phyloP scores from a whole-genome alignment of 169 alveolate genomes.

The Miamiensis avidus region DNA sequence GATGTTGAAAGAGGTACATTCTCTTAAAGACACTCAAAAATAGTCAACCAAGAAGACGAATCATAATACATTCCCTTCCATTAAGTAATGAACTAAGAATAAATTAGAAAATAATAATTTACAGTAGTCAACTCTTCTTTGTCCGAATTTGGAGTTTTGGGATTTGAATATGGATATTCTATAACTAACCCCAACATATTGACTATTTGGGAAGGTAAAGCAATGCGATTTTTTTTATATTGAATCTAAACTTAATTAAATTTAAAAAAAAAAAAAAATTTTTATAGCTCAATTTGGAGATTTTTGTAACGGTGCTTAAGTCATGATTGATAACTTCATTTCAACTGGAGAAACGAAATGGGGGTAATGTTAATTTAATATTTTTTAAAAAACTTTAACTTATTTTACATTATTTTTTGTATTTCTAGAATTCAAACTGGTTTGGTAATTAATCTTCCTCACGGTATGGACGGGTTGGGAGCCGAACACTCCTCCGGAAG shows the following conservation, averaged over 20 bases:
- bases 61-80: constrained; percentile 80
- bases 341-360: constrained; percentile 95
- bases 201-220: constrained; percentile 87
- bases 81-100: constrained; percentile 83
- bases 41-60: constrained; percentile 87
- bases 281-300: constrained; percentile 94
- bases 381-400: not conserved
- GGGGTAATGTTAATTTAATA: constrained; percentile 65
- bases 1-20: constrained; percentile 97
- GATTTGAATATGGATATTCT: constrained; percentile 95
- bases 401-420: no score
- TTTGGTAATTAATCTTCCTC: constrained; percentile 91
- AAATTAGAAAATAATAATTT: constrained; percentile 48
- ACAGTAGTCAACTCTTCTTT: constrained; percentile 85
- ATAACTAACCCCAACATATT: constrained; percentile 91
- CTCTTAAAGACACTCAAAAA: constrained; percentile 96
- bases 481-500: constrained; percentile 96
- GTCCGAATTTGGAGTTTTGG: constrained; percentile 93
- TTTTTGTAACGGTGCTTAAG: constrained; percentile 96
- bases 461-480: constrained; percentile 97
- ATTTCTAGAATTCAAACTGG: constrained; percentile 76
- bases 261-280: no score
- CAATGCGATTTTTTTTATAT: no score
- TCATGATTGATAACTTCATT: constrained; percentile 92
- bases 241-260: no score